A percentile compares a stretch with the other conserved stretches of the same genome.
Conservation (phyloP, 306 rosid species). For the Rosa rugosa region DNA sequence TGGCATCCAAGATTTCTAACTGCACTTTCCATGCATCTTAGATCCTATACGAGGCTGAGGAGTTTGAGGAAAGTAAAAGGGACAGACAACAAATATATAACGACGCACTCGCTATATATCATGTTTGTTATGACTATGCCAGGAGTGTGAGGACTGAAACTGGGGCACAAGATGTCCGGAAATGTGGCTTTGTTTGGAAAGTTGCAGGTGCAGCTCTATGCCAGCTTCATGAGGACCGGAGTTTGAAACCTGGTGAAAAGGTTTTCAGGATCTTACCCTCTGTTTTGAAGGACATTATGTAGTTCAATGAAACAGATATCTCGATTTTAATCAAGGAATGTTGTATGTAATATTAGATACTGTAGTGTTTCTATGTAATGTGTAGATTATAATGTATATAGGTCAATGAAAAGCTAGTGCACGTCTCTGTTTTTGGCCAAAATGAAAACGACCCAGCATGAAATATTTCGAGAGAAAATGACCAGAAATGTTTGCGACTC, state of each 20-base stretch:
- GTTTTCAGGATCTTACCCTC: conserved; percentile 25
- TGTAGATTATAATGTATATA: background rate
- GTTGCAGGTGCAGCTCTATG: conserved; percentile 62
- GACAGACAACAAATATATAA: conserved; percentile 26
- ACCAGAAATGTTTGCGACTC: background rate
- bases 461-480: background rate
- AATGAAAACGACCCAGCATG: background rate
- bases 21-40: conserved; percentile 7
- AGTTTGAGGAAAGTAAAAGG: conserved; percentile 32
- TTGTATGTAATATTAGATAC: background rate
- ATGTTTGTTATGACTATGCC: conserved; percentile 36
- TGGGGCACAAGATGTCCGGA: fast-evolving
- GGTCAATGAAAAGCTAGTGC: background rate
- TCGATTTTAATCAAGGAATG: background rate
- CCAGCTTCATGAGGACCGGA: conserved; percentile 11
- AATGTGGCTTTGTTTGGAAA: conserved; percentile 64
- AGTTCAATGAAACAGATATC: background rate
- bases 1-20: conserved; percentile 10
- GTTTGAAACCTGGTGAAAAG: conserved; percentile 28
- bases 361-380: background rate
- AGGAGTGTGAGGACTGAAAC: background rate
- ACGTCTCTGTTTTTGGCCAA: background rate
- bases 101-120: conserved; percentile 56
- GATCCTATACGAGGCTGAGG: conserved; percentile 39
- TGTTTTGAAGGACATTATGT: conserved; percentile 49